These are phyloP conservation scores for Penicillium manginii DNA, from an alignment of 495 filamentous ascomycete genomes.

Conservation along the genomic window DNA sequence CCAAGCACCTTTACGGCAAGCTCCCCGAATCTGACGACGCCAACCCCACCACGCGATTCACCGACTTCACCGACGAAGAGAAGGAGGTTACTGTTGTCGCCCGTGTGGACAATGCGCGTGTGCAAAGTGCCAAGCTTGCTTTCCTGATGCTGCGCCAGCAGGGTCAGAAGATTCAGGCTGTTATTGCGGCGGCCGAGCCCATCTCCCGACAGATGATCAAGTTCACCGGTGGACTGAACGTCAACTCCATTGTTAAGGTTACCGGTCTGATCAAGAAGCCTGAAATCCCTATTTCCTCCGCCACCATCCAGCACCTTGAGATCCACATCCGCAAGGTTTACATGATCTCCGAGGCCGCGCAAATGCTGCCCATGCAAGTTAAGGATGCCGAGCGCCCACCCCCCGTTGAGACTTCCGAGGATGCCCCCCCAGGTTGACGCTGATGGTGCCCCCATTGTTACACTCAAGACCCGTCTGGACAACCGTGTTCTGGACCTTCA, in stretches of 20 bases:
- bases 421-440: constrained; percentile 48
- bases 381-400: constrained; percentile 61
- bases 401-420: constrained; percentile 47
- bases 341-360: constrained; percentile 65
- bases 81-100: constrained; percentile 80
- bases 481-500: constrained; percentile 92
- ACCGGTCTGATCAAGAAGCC: constrained; percentile 75
- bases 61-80: constrained; percentile 59
- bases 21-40: constrained; percentile 46
- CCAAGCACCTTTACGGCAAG: constrained; percentile 70
- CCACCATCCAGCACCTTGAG: constrained; percentile 75
- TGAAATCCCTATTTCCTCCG: constrained; percentile 75
- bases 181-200: constrained; percentile 60
- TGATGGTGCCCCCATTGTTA: constrained; percentile 64
- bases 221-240: constrained; percentile 77
- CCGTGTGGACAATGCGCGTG: constrained; percentile 82
- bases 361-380: constrained; percentile 74
- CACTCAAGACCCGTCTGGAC: constrained; percentile 76
- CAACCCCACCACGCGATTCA: constrained; percentile 39
- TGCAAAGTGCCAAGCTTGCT: constrained; percentile 87
- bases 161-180: constrained; percentile 79
- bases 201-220: constrained; percentile 82
- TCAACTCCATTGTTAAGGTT: constrained; percentile 80
- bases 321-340: constrained; percentile 81
- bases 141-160: constrained; percentile 90